Percentiles rank a stretch among this genome's conserved stretches.
phyloP scores from a whole-genome alignment of 768 basidiomycete genomes.

The Pulveroboletus frians region DNA sequence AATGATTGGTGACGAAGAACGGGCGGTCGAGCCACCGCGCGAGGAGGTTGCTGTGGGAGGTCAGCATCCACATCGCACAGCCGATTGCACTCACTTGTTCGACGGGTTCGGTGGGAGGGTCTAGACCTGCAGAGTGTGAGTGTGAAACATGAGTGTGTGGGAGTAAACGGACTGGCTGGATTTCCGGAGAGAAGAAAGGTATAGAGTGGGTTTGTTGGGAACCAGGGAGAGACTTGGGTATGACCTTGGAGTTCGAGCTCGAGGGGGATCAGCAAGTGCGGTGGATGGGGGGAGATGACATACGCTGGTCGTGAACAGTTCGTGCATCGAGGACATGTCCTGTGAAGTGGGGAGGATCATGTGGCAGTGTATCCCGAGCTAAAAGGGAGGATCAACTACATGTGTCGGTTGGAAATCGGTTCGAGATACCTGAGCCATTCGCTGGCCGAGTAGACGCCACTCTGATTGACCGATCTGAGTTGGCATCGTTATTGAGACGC shows the following conservation, averaged over 20 bases:
- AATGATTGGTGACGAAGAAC: constrained; percentile 28
- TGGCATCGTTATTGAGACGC: constrained; percentile 21
- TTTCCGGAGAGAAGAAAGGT: constrained; percentile 43
- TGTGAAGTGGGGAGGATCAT: constrained; percentile 46
- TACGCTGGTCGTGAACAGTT: constrained; percentile 47
- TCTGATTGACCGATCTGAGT: constrained; percentile 31
- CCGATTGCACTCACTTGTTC: constrained; percentile 11
- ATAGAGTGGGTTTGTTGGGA: constrained; percentile 36
- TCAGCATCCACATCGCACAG: constrained; percentile 8
- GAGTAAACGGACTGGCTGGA: constrained; percentile 16
- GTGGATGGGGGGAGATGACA: neutral
- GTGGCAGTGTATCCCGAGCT: constrained; percentile 57
- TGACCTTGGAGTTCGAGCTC: constrained; percentile 26
- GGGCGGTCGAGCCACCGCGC: constrained; percentile 11
- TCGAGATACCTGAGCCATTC: constrained; percentile 40
- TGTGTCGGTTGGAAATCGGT: constrained; percentile 1
- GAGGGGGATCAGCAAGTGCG: neutral
- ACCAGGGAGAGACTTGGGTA: constrained; percentile 32
- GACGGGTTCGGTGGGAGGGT: neutral
- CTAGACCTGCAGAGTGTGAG: constrained; percentile 8
- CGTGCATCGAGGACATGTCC: constrained; percentile 41
- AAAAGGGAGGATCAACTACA: constrained; percentile 18
- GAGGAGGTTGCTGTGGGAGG: neutral
- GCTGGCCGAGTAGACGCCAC: constrained; percentile 41
- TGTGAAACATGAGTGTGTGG: neutral